Conservation (phyloP, 495 filamentous ascomycete genomes). For the Podospora sp. region DNA sequence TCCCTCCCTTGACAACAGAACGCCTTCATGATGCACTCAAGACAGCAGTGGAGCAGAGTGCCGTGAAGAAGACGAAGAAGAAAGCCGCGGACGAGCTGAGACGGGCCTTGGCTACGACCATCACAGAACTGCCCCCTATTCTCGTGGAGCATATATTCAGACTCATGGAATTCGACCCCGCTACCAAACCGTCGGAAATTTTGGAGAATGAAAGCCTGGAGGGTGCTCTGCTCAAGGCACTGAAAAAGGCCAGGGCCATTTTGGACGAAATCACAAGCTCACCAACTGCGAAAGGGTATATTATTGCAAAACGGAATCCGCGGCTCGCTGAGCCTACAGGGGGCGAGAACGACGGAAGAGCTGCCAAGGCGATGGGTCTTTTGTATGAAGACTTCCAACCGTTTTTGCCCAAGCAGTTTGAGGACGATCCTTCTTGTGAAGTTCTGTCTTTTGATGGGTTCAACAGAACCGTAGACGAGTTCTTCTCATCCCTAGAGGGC, state of each 20-base stretch:
- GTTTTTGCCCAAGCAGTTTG: conserved; percentile 84
- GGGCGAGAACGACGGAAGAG: conserved; percentile 42
- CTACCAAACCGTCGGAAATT: conserved; percentile 65
- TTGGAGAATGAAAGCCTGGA: conserved; percentile 66
- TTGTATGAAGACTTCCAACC: conserved; percentile 96
- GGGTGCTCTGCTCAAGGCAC: conserved; percentile 60
- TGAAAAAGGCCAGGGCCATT: conserved; percentile 68
- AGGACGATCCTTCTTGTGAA: conserved; percentile 60
- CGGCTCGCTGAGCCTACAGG: conserved; percentile 27
- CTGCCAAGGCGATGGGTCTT: conserved; percentile 50
- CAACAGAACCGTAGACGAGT: conserved; percentile 93
- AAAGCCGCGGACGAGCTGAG: conserved; percentile 72
- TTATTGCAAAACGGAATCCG: conserved; percentile 71
- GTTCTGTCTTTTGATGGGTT: conserved; percentile 79
- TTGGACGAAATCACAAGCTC: conserved; percentile 62
- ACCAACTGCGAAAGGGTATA: conserved; percentile 73
- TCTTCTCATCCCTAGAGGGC: conserved; percentile 93
- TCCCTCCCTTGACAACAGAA: conserved; percentile 72
- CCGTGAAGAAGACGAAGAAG: conserved; percentile 73
- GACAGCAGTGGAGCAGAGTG: conserved; percentile 54
- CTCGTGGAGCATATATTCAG: conserved; percentile 85
- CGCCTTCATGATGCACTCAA: conserved; percentile 70
- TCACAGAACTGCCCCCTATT: conserved; percentile 83
- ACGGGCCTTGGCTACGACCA: conserved; percentile 75
- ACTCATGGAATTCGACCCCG: conserved; percentile 65